These are phyloP conservation scores for Colletotrichum salicis DNA, from an alignment of 2,329 filamentous ascomycete genomes.

Conservation along the genomic window DNA sequence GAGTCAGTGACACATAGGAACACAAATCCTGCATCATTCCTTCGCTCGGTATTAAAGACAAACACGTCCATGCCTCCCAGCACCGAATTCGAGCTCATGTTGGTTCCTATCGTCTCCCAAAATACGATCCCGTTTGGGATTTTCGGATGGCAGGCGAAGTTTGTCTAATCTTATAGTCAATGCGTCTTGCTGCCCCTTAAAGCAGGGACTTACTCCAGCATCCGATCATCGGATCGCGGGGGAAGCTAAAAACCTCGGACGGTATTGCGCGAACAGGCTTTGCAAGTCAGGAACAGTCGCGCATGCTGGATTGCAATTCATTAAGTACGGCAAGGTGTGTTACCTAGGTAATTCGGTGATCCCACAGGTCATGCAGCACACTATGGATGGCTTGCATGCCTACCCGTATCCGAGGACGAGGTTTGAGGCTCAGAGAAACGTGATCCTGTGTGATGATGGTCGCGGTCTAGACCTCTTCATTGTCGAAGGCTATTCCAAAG, in stretches of 20 bases:
- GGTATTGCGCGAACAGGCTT: background rate
- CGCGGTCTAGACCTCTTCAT: background rate
- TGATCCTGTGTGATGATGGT: background rate
- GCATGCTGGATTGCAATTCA: background rate
- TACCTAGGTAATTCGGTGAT: background rate
- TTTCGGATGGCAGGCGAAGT: background rate
- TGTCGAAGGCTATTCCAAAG: background rate
- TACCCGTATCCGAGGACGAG: background rate
- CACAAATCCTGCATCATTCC: too few relatives aligned
- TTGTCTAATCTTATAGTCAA: background rate
- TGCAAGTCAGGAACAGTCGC: background rate
- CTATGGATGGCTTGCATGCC: background rate
- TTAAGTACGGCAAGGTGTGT: background rate
- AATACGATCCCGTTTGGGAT: background rate
- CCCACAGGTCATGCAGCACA: background rate
- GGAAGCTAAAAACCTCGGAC: background rate
- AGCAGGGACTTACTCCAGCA: background rate
- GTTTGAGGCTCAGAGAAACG: background rate
- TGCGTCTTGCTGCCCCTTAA: background rate
- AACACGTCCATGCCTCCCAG: too few relatives aligned
- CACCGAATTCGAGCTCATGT: too few relatives aligned
- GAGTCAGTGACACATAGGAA: too few relatives aligned
- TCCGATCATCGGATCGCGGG: background rate
- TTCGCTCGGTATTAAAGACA: too few relatives aligned
- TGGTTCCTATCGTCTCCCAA: background rate